phyloP scores from a whole-genome alignment of 352 stramenopile species.

The Thraustochytrium sp. region DNA sequence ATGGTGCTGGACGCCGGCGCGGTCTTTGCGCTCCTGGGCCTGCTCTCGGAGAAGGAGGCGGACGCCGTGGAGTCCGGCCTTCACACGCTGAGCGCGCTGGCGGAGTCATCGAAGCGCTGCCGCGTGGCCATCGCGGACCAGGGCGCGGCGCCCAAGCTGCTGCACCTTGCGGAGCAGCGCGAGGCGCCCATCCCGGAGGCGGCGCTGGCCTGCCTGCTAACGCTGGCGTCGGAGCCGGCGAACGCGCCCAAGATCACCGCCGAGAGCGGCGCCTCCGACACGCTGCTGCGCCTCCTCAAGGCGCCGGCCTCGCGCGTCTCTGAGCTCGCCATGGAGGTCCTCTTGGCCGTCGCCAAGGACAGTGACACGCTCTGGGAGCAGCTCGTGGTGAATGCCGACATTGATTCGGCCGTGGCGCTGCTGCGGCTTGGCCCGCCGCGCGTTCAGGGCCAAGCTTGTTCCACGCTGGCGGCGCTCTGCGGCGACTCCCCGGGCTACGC shows the following conservation, averaged over 20 bases:
- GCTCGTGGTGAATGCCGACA: conserved; percentile 35
- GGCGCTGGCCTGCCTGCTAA: background rate
- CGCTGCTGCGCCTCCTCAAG: conserved; percentile 21
- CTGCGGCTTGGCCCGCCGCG: conserved; percentile 30
- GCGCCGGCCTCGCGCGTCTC: background rate
- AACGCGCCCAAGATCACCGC: conserved; percentile 28
- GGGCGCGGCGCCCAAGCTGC: conserved; percentile 12
- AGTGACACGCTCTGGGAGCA: conserved; percentile 39
- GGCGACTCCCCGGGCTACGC: conserved; percentile 28
- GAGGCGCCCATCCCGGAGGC: background rate
- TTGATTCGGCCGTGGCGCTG: conserved; percentile 24
- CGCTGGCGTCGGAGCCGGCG: background rate
- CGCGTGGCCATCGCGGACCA: conserved; percentile 33
- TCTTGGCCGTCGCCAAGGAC: conserved; percentile 25
- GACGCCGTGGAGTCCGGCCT: conserved; percentile 25
- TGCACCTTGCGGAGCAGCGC: conserved; percentile 28
- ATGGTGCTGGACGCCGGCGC: conserved; percentile 26
- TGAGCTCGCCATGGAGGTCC: background rate
- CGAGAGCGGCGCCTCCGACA: conserved; percentile 13
- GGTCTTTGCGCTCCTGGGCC: conserved; percentile 15
- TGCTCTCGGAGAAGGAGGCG: conserved; percentile 30
- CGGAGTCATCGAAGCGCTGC: conserved; percentile 35
- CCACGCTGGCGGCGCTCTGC: conserved; percentile 25
- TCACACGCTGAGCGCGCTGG: background rate
- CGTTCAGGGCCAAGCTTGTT: conserved; percentile 20